Evolutionary conservation across 352 stramenopile genomes (phyloP).

Genomic region (Thalassiosira allenii): DNA sequence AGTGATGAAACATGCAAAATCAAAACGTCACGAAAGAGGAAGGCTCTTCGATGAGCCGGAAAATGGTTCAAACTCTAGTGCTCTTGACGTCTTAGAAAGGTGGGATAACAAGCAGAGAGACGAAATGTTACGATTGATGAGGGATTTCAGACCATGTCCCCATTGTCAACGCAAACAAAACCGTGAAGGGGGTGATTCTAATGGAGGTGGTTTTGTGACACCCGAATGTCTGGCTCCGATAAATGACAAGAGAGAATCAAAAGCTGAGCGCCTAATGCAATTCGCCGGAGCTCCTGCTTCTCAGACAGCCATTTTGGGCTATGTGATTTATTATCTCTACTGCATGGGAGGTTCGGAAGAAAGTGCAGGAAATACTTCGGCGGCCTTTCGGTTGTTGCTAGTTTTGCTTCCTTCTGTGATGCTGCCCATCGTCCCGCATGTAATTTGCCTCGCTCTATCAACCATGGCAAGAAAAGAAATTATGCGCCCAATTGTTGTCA

Average conservation of each 20-base stretch:
- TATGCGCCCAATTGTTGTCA: slow-evolving; percentile 63
- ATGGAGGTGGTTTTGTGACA: slow-evolving; percentile 73
- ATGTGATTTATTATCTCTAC: slow-evolving; percentile 42
- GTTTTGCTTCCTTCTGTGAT: slow-evolving; percentile 35
- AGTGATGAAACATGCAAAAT: slow-evolving; percentile 2
- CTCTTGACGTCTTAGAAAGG: slow-evolving; percentile 49
- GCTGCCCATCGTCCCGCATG: slow-evolving; percentile 38
- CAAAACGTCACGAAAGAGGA: background rate
- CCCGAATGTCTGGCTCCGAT: slow-evolving; percentile 65
- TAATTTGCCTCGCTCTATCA: slow-evolving; percentile 32
- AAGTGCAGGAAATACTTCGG: too few relatives aligned
- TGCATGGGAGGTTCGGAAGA: too few relatives aligned
- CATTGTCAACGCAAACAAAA: slow-evolving; percentile 35
- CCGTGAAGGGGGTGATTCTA: background rate
- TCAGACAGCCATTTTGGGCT: slow-evolving; percentile 31
- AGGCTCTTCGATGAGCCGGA: slow-evolving; percentile 6
- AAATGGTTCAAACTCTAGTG: slow-evolving; percentile 17
- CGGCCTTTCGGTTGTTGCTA: too few relatives aligned
- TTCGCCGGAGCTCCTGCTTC: slow-evolving; percentile 31
- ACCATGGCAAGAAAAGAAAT: slow-evolving; percentile 51
- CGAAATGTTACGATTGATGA: slow-evolving; percentile 63
- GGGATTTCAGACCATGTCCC: slow-evolving; percentile 67
- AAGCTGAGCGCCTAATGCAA: slow-evolving; percentile 36
- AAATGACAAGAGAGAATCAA: slow-evolving; percentile 61
- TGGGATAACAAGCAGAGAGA: slow-evolving; percentile 72